Evolutionary conservation across 331 rosid species (phyloP).

Genomic region (Pyrus hybrid): DNA sequence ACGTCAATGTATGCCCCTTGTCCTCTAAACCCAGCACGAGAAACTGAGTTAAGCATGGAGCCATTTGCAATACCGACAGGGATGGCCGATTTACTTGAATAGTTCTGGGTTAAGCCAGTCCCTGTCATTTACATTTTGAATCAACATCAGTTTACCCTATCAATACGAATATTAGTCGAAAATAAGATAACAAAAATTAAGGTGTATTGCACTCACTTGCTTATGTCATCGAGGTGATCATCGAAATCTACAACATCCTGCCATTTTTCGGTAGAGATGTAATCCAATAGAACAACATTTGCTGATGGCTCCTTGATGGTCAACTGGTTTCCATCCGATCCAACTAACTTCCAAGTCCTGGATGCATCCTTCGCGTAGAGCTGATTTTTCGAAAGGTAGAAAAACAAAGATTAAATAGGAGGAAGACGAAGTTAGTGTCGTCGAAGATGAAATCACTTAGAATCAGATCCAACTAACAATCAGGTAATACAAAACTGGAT

Average conservation of each 20-base stretch:
- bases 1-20: constrained; percentile 1
- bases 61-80: constrained; percentile 6
- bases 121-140: constrained; percentile 33
- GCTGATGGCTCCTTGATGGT: constrained; percentile 76
- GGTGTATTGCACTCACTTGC: constrained; percentile 48
- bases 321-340: constrained; percentile 54
- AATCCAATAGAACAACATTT: constrained; percentile 70
- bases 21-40: constrained; percentile 16
- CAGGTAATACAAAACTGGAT: neutral
- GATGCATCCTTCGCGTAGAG: constrained; percentile 74
- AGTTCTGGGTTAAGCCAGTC: constrained; percentile 94
- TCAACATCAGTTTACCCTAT: neutral
- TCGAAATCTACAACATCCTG: constrained; percentile 73
- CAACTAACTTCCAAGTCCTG: constrained; percentile 74
- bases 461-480: neutral
- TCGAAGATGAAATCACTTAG: too few relatives aligned
- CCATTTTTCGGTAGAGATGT: constrained; percentile 75
- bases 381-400: constrained; percentile 26
- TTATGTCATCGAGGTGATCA: constrained; percentile 92
- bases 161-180: neutral
- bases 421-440: too few relatives aligned
- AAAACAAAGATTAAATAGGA: neutral
- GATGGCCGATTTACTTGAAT: constrained; percentile 40
- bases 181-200: neutral
- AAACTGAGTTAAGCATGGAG: constrained; percentile 3